A percentile compares a stretch with the other conserved stretches of the same genome.
phyloP scores from a whole-genome alignment of 306 rosid genomes.

The Rosa chinensis region DNA sequence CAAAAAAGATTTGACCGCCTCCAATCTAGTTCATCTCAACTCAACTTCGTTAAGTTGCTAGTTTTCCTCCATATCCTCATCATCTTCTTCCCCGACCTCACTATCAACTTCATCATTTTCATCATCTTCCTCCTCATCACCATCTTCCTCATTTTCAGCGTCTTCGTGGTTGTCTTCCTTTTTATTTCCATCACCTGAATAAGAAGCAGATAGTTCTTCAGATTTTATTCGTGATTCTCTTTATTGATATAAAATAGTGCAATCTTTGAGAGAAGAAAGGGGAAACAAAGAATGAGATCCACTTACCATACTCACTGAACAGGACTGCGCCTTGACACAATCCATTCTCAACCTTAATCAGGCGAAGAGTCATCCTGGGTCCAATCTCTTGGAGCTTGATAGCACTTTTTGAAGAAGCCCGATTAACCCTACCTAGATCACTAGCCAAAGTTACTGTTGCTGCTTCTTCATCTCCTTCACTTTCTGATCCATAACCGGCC shows the following conservation, averaged over 20 bases:
- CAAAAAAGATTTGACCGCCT: not conserved
- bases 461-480: slow-evolving; percentile 96
- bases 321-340: slow-evolving; percentile 79
- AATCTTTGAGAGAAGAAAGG: not conserved
- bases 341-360: slow-evolving; percentile 81
- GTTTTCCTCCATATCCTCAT: slow-evolving; percentile 24
- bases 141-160: slow-evolving; percentile 28
- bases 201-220: not conserved
- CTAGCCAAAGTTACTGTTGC: slow-evolving; percentile 75
- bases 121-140: slow-evolving; percentile 19
- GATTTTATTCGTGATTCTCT: not conserved
- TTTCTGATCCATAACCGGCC: slow-evolving; percentile 97
- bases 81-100: slow-evolving; percentile 25
- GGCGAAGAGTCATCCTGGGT: slow-evolving; percentile 93
- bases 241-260: not conserved
- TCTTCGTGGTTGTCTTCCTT: slow-evolving; percentile 27
- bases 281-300: not conserved
- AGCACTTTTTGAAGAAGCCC: slow-evolving; percentile 85
- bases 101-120: slow-evolving; percentile 29
- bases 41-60: not conserved
- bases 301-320: slow-evolving; percentile 75
- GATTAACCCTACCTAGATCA: slow-evolving; percentile 78
- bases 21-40: not conserved
- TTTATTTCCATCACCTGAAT: slow-evolving; percentile 52
- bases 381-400: slow-evolving; percentile 97